A percentile compares a stretch with the other conserved stretches of the same genome.
Conservation (phyloP, 1,284 basidiomycete genomes). For the Trichosporon faecale region DNA sequence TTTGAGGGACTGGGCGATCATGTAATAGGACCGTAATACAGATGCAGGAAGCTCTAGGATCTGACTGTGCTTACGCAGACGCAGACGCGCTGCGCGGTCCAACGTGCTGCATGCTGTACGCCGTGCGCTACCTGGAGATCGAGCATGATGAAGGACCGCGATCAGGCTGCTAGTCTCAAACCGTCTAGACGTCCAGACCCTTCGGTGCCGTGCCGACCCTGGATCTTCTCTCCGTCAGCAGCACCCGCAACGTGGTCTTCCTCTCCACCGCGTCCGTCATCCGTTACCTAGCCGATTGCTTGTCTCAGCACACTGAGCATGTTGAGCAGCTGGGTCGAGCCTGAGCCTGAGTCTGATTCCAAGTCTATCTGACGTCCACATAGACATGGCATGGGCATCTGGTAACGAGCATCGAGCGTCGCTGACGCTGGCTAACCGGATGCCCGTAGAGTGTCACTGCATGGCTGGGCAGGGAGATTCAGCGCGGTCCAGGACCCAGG, state of each 20-base stretch:
- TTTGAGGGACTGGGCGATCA: neutral
- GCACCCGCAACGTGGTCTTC: neutral
- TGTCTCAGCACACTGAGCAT: neutral
- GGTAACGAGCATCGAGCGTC: neutral
- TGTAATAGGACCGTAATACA: neutral
- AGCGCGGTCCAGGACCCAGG: neutral
- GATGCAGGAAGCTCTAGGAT: neutral
- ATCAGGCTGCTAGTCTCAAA: neutral
- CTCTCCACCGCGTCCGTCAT: neutral
- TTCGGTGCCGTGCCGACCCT: neutral
- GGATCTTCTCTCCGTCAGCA: neutral
- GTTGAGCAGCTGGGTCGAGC: neutral
- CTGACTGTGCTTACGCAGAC: neutral
- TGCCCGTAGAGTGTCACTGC: neutral
- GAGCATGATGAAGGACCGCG: neutral
- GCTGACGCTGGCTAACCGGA: neutral
- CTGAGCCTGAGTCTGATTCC: neutral
- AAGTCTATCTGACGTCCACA: neutral
- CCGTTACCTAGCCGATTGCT: neutral
- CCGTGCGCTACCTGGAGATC: neutral
- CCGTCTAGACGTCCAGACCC: neutral
- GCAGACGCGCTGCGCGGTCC: neutral
- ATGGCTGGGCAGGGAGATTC: neutral
- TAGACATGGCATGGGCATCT: neutral
- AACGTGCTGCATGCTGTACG: too few species aligned